phyloP scores from a whole-genome alignment of 495 filamentous ascomycete genomes.

The Staphylotrichum tortipilum region DNA sequence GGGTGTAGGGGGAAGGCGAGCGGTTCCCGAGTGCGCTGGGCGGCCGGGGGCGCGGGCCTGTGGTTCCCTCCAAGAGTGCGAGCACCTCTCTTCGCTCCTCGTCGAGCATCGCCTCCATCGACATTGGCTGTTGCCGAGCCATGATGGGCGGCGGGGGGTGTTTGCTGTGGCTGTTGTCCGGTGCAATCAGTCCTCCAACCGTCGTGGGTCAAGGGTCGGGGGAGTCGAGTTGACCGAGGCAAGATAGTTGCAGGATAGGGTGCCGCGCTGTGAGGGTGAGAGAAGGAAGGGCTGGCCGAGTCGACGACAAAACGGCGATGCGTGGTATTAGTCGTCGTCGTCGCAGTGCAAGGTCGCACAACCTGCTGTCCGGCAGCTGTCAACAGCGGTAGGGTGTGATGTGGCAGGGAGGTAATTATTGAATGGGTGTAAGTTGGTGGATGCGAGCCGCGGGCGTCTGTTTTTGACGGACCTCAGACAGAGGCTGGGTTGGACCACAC shows the following conservation, averaged over 20 bases:
- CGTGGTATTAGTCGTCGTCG: too few relatives aligned
- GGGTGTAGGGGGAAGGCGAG: slow-evolving; percentile 42
- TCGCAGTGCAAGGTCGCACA: too few relatives aligned
- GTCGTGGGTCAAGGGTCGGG: not conserved
- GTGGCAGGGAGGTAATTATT: slow-evolving; percentile 11
- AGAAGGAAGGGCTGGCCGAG: too few relatives aligned
- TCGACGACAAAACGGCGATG: too few relatives aligned
- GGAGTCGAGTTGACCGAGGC: too few relatives aligned
- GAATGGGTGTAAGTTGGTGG: slow-evolving; percentile 12
- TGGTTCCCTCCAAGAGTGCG: slow-evolving; percentile 48
- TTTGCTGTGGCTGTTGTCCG: too few relatives aligned
- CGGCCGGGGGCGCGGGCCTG: slow-evolving; percentile 27
- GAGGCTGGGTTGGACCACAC: too few relatives aligned
- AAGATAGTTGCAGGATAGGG: too few relatives aligned
- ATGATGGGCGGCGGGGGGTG: slow-evolving; percentile 15
- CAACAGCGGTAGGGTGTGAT: slow-evolving; percentile 16
- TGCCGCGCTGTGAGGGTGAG: too few relatives aligned
- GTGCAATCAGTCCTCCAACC: too few relatives aligned
- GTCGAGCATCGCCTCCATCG: slow-evolving; percentile 62
- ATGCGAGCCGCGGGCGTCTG: not conserved
- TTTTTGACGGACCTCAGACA: slow-evolving; percentile 3
- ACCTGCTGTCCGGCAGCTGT: too few relatives aligned
- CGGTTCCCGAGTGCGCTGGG: slow-evolving; percentile 27
- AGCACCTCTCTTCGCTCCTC: slow-evolving; percentile 66
- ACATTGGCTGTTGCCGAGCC: slow-evolving; percentile 38